Base-by-base conservation (phyloP, 768 basidiomycete genomes). In the Phanerochaete carnosa region DNA sequence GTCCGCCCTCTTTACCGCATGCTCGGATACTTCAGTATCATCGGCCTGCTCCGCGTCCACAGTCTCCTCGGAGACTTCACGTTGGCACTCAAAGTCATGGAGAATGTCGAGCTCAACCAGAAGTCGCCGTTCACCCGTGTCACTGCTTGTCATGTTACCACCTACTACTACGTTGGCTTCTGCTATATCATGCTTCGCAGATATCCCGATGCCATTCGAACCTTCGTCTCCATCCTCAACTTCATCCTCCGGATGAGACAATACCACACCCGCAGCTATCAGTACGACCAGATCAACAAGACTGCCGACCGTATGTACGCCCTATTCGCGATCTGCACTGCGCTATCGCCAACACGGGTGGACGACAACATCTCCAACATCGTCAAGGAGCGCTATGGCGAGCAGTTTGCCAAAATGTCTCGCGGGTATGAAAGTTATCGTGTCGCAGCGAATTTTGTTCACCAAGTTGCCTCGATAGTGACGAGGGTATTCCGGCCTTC, bases 221-320 rank as follows among this genome's bases (percentile, higher is more conserved):
- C 92, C 4, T 96, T 98, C 71, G 91, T 94, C 37, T 88, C 89
- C 13, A 90, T 96, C 69, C 80, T 97, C 50, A 95, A 95, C 79
- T 95, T 97, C 80, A 94, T 96, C 70, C 88, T 93, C 77, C 85
- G 96, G 19, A 95, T 97, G 86, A 85, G 95, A 68, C 94, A 95
- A 71, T 97, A 96, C 75, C 95, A 99, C 77, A 96, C 95, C 11
- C 78, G 95, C 66, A 92, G 92, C 70, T 96, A 96, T 72, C 95
- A 98, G 71, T 97, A 97, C 67, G 95, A 97, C 69, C 94, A 95
- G 92, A 97, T 99, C 75, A 94, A 89, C 78, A 98, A 98, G 80
- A 95, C 92, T 19, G 95, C 94, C 2, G 97, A 99, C 70, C 80
- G 97, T 49, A 99, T 98, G 95, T 96, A 98, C 68, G 95, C 95